Evolutionary conservation across 306 rosid species (phyloP).

Genomic region (Prunus mume): DNA sequence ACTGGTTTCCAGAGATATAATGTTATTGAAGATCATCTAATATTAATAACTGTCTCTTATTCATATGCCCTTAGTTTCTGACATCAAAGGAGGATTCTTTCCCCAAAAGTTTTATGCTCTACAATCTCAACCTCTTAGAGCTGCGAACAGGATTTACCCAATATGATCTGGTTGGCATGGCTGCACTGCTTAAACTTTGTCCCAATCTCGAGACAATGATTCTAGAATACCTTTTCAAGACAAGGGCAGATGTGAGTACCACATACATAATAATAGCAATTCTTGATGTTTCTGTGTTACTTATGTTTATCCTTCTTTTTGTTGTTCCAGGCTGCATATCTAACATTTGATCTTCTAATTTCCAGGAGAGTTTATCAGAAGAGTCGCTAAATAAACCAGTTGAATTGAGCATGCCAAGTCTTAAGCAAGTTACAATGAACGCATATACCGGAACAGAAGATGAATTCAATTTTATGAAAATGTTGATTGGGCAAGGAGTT

Average conservation of each 20-base stretch:
- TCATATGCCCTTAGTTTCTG: not conserved
- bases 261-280: not conserved
- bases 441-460: slow-evolving; percentile 1
- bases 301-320: not conserved
- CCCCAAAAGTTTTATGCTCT: slow-evolving; percentile 7
- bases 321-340: not conserved
- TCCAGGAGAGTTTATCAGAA: not conserved
- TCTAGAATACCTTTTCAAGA: not conserved
- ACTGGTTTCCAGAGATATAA: not conserved
- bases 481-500: not conserved
- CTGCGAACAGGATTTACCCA: slow-evolving; percentile 10
- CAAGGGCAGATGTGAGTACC: slow-evolving; percentile 7
- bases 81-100: slow-evolving; percentile 15
- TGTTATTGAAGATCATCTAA: too few species aligned
- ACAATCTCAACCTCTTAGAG: slow-evolving; percentile 3
- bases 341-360: not conserved
- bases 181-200: slow-evolving; percentile 7
- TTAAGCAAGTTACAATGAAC: slow-evolving; percentile 10
- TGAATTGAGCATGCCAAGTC: slow-evolving; percentile 12
- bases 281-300: not conserved
- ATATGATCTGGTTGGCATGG: slow-evolving; percentile 11
- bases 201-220: slow-evolving; percentile 1
- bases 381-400: not conserved
- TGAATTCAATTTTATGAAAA: not conserved
- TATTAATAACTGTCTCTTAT: not conserved